Conservation (phyloP, 306 rosid species). For the Inga laurina region DNA sequence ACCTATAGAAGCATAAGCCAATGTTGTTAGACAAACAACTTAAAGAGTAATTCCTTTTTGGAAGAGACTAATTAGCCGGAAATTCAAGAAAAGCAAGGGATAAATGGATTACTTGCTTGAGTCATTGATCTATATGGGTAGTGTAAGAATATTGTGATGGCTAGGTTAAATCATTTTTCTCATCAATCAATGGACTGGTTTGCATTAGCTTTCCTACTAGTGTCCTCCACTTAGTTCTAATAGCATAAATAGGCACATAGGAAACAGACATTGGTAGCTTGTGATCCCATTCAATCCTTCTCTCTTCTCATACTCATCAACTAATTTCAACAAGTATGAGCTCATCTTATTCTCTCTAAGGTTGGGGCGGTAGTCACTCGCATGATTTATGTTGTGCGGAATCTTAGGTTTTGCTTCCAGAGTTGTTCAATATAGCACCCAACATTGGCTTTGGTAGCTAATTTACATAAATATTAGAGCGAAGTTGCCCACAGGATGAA, state of each 20-base stretch:
- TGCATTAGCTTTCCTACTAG: not conserved
- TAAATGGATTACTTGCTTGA: constrained; percentile 4
- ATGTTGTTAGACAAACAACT: constrained; percentile 19
- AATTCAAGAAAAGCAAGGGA: not conserved
- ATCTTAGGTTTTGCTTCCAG: not conserved
- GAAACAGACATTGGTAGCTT: not conserved
- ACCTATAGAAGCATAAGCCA: constrained; percentile 57
- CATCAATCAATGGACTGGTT: not conserved
- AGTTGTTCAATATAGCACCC: not conserved
- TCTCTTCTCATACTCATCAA: not conserved
- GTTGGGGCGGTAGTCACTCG: not conserved
- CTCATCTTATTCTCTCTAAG: not conserved
- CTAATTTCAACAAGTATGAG: not conserved
- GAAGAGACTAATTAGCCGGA: not conserved
- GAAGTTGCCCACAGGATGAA: not conserved
- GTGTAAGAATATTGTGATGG: not conserved
- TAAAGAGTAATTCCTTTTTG: not conserved
- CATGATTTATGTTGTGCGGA: not conserved
- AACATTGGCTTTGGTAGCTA: not conserved
- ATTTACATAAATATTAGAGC: not conserved
- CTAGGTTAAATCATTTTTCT: not conserved
- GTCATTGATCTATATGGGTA: not conserved
- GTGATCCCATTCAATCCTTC: not conserved
- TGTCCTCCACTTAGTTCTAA: not conserved
- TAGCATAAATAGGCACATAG: not conserved